phyloP scores from a whole-genome alignment of 148 eudicot species.

The Dysphania ambrosioides region DNA sequence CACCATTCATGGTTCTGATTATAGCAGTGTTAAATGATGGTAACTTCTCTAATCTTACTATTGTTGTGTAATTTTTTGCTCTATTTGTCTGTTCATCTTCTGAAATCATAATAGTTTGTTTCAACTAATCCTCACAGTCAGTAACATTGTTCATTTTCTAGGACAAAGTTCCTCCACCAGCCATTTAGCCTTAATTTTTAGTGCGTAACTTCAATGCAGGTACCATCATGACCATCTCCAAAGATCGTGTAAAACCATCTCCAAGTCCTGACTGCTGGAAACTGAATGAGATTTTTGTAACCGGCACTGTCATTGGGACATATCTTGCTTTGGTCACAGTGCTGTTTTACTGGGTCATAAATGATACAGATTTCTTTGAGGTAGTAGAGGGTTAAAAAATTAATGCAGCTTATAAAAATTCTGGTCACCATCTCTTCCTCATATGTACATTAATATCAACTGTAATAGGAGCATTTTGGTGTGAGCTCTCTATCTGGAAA shows the following conservation, averaged over 20 bases:
- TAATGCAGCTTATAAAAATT: not conserved
- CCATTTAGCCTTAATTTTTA: not conserved
- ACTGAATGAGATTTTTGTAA: slow-evolving; percentile 65
- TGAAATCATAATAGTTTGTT: not conserved
- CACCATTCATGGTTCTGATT: slow-evolving; percentile 77
- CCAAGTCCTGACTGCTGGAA: slow-evolving; percentile 76
- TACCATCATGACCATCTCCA: slow-evolving; percentile 75
- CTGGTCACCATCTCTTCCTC: not conserved
- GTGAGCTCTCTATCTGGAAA: slow-evolving; percentile 49
- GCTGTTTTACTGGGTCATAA: slow-evolving; percentile 62
- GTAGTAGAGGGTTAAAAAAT: slow-evolving; percentile 20
- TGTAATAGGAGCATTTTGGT: slow-evolving; percentile 43
- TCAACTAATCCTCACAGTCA: not conserved
- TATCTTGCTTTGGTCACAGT: slow-evolving; percentile 74
- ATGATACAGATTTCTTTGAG: slow-evolving; percentile 55
- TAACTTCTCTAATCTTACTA: slow-evolving; percentile 24
- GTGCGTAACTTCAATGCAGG: slow-evolving; percentile 37
- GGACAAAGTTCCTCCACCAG: not conserved
- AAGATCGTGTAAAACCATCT: slow-evolving; percentile 65
- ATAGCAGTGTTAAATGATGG: slow-evolving; percentile 70
- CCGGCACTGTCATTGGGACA: slow-evolving; percentile 61
- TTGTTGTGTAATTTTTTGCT: not conserved
- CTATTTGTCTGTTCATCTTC: not conserved
- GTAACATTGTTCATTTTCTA: not conserved
- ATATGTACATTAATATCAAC: not conserved